A percentile compares a stretch with the other conserved stretches of the same genome.
Conservation (phyloP, 192 early-diverging fungal species). For the Jimgerdemannia flammicorona region DNA sequence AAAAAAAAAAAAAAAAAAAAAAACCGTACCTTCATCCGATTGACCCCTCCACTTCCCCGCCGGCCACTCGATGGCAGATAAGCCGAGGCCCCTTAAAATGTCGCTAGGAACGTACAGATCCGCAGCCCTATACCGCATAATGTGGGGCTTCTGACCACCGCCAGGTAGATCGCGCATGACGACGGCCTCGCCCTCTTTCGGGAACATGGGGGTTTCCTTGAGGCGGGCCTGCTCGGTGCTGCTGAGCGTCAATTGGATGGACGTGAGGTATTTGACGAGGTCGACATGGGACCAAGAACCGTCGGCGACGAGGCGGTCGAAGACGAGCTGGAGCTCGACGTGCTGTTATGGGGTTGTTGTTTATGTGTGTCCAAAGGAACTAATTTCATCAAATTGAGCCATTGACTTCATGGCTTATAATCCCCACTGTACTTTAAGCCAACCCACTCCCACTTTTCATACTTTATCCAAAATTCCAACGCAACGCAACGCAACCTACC, state of each 20-base stretch:
- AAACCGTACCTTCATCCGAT: slow-evolving; percentile 12
- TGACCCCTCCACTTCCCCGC: slow-evolving; percentile 30
- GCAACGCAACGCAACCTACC: slow-evolving; percentile 23
- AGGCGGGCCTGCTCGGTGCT: slow-evolving; percentile 57
- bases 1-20: too few relatives aligned
- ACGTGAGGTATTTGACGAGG: slow-evolving; percentile 78
- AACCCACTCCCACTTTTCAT: too few relatives aligned
- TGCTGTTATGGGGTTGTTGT: slow-evolving; percentile 36
- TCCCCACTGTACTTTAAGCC: too few relatives aligned
- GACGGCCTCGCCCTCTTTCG: slow-evolving; percentile 38
- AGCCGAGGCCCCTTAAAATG: slow-evolving; percentile 46
- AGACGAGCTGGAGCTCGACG: slow-evolving; percentile 81
- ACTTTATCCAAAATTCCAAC: neutral
- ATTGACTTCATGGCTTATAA: too few relatives aligned
- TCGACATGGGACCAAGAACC: slow-evolving; percentile 84
- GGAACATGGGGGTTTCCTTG: slow-evolving; percentile 63
- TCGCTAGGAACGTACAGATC: slow-evolving; percentile 69
- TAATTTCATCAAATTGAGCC: too few relatives aligned
- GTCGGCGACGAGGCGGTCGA: slow-evolving; percentile 68
- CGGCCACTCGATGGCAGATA: slow-evolving; percentile 70
- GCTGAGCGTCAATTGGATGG: slow-evolving; percentile 60
- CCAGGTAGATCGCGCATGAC: slow-evolving; percentile 11
- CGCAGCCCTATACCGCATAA: slow-evolving; percentile 49
- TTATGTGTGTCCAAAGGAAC: neutral
- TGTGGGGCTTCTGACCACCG: slow-evolving; percentile 19